phyloP scores from a whole-genome alignment of 108 stramenopile species.

The Nitzschia sp. region DNA sequence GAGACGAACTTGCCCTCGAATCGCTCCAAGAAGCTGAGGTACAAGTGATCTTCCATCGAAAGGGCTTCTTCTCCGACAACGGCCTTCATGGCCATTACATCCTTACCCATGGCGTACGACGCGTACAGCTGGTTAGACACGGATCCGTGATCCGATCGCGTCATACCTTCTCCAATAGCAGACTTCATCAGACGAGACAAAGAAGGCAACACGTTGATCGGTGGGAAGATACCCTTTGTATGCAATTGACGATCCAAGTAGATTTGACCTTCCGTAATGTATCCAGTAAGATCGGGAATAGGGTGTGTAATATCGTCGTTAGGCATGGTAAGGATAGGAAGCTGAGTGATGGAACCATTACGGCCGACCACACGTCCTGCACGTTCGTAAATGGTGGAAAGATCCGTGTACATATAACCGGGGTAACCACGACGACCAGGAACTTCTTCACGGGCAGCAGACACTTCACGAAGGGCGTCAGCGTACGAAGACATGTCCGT shows the following conservation, averaged over 20 bases:
- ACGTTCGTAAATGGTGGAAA: constrained; percentile 99
- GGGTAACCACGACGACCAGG: constrained; percentile 99
- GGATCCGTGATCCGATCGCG: constrained; percentile 95
- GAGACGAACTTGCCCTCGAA: constrained; percentile 98
- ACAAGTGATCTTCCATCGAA: constrained; percentile 98
- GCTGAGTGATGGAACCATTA: constrained; percentile 99
- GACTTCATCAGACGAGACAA: constrained; percentile 99
- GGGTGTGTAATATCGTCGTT: constrained; percentile 99
- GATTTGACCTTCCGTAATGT: constrained; percentile 99
- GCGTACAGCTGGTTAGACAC: constrained; percentile 99
- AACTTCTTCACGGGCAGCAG: constrained; percentile 99
- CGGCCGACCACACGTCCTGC: constrained; percentile 98
- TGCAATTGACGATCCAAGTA: constrained; percentile 98
- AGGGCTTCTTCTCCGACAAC: constrained; percentile 99
- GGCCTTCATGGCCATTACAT: constrained; percentile 99
- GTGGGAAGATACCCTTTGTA: constrained; percentile 99
- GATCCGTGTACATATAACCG: constrained; percentile 99
- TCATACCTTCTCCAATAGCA: constrained; percentile 99
- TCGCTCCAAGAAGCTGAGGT: constrained; percentile 97
- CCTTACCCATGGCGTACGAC: constrained; percentile 99
- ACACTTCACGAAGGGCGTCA: constrained; percentile 99
- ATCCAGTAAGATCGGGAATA: constrained; percentile 99
- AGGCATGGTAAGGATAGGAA: constrained; percentile 99
- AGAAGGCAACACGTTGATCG: constrained; percentile 99
- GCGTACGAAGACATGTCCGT: constrained; percentile 99